phyloP scores from a whole-genome alignment of 352 stramenopile genomes.

The Phytophthora citrophthora region DNA sequence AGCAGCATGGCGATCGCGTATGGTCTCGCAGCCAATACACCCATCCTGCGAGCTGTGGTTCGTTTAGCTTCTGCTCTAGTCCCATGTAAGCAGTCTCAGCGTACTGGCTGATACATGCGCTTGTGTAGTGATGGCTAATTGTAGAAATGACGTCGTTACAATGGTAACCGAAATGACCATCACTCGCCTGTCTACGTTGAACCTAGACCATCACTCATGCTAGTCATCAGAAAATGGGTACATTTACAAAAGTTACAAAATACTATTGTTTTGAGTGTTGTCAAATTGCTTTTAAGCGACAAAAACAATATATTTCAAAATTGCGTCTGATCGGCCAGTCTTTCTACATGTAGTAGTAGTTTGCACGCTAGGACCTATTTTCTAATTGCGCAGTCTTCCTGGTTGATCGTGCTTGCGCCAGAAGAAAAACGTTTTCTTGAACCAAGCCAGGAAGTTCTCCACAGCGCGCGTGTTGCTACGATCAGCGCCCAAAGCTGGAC shows the following conservation, averaged over 20 bases:
- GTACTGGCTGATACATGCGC: not conserved
- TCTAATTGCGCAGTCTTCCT: not conserved
- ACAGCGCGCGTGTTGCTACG: not conserved
- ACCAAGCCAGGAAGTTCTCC: not conserved
- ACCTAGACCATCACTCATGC: conserved; percentile 24
- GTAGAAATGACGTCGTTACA: not conserved
- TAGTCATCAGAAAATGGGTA: conserved; percentile 10
- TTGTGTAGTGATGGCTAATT: conserved; percentile 6
- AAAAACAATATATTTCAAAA: no score
- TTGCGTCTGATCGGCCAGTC: no score
- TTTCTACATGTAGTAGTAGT: no score
- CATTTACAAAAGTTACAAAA: not conserved
- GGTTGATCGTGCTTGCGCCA: not conserved
- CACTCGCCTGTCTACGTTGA: conserved; percentile 16
- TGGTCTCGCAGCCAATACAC: conserved; percentile 74
- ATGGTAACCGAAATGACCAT: conserved; percentile 1
- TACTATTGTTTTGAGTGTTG: no score
- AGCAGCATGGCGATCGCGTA: conserved; percentile 45
- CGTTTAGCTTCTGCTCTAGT: conserved; percentile 3
- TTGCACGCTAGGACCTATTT: no score
- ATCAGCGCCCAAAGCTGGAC: not conserved
- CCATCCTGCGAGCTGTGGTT: conserved; percentile 38
- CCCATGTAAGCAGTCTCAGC: not conserved
- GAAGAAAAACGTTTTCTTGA: conserved; percentile 1
- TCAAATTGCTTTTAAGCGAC: no score